Evolutionary conservation across 1,139 yeast species (phyloP).

Genomic region (Geotrichum carabidarum): DNA sequence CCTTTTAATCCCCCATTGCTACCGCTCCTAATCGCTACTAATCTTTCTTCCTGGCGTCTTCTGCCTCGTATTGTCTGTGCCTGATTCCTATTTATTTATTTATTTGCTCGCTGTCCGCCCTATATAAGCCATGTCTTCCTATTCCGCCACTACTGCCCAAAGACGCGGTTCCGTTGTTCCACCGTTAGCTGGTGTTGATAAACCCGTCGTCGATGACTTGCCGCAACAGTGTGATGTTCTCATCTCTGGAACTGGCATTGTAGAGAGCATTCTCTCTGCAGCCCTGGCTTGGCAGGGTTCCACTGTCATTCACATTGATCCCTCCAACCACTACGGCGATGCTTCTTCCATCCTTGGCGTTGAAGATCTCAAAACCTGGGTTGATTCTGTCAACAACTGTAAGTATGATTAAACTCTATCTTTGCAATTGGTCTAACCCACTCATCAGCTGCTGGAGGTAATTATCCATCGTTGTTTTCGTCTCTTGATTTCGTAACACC

Average conservation of each 20-base stretch:
- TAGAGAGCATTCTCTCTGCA: slow-evolving; percentile 85
- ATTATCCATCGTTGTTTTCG: neutral
- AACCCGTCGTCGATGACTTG: slow-evolving; percentile 43
- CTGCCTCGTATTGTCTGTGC: neutral
- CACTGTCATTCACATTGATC: slow-evolving; percentile 80
- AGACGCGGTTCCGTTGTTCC: slow-evolving; percentile 77
- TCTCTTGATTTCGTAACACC: neutral
- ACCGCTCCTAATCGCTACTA: neutral
- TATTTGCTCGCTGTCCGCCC: neutral
- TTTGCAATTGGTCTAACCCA: neutral
- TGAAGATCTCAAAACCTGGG: slow-evolving; percentile 81
- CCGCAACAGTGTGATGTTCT: slow-evolving; percentile 65
- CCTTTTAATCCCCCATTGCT: neutral
- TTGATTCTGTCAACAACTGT: slow-evolving; percentile 47
- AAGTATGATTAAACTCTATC: neutral
- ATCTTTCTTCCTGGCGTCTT: neutral
- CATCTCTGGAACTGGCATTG: slow-evolving; percentile 86
- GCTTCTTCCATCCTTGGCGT: slow-evolving; percentile 77
- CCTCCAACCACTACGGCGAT: slow-evolving; percentile 82
- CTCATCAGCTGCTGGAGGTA: slow-evolving; percentile 13
- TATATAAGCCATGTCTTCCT: slow-evolving; percentile 35
- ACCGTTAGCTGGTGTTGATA: slow-evolving; percentile 69
- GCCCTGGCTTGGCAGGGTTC: slow-evolving; percentile 97
- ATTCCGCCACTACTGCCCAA: slow-evolving; percentile 38
- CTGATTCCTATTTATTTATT: neutral